These are phyloP conservation scores for Globisporangium lucens DNA, from an alignment of 352 stramenopile species.

Conservation along the genomic window DNA sequence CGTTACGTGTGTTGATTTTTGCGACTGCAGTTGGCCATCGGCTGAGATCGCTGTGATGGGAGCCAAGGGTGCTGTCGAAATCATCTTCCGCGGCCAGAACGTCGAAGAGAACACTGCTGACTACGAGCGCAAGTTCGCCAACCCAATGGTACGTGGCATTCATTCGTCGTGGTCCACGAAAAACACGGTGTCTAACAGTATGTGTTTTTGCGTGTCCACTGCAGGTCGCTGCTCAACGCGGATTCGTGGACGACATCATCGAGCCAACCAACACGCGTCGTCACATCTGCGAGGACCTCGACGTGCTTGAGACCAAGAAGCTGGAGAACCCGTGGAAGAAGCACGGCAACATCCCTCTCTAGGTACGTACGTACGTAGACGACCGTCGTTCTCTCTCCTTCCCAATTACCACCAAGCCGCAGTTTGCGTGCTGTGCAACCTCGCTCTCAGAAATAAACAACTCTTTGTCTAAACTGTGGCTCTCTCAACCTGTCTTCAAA, in stretches of 20 bases:
- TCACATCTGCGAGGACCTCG: conserved; percentile 95
- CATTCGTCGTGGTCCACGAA: not conserved
- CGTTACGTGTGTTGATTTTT: conserved; percentile 8
- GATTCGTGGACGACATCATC: conserved; percentile 98
- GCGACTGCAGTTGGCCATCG: conserved; percentile 51
- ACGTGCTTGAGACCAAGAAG: conserved; percentile 93
- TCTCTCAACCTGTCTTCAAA: not conserved
- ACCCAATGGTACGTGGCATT: conserved; percentile 78
- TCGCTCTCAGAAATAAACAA: conserved; percentile 1
- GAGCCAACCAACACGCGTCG: conserved; percentile 92
- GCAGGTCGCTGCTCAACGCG: conserved; percentile 89
- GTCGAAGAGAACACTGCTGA: conserved; percentile 94
- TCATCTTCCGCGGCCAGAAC: conserved; percentile 97
- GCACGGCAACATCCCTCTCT: conserved; percentile 98
- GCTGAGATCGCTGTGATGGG: conserved; percentile 90
- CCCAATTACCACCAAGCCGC: not conserved
- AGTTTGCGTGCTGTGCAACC: conserved; percentile 7
- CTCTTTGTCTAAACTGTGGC: conserved; percentile 1
- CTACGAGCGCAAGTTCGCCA: conserved; percentile 96
- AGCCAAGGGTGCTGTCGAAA: conserved; percentile 96
- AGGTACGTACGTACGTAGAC: conserved; percentile 26
- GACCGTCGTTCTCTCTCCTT: not conserved
- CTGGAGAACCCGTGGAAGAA: conserved; percentile 93
- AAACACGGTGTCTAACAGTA: not conserved
- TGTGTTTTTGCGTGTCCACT: not conserved